Conservation (phyloP, 768 basidiomycete genomes). For the Leccinum rimulosum region DNA sequence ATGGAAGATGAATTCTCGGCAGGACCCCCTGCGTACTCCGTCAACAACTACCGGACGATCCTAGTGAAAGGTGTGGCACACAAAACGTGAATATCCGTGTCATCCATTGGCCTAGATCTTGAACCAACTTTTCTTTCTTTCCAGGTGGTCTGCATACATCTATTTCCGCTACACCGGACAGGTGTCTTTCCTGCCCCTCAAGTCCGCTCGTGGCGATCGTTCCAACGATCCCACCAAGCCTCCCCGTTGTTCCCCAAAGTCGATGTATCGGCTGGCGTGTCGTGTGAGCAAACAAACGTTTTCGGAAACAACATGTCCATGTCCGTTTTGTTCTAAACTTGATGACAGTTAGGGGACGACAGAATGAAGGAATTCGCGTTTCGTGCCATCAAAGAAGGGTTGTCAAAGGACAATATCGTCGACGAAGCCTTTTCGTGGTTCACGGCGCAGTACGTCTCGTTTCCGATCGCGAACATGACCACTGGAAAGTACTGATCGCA, state of each 20-base stretch:
- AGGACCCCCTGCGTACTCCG: constrained; percentile 23
- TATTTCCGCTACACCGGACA: constrained; percentile 33
- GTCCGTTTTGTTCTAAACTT: neutral
- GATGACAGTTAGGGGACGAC: constrained; percentile 25
- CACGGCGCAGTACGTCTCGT: constrained; percentile 28
- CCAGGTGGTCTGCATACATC: constrained; percentile 27
- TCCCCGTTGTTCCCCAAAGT: constrained; percentile 35
- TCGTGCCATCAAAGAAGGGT: constrained; percentile 21
- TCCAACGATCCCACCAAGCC: neutral
- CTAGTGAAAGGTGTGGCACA: constrained; percentile 30
- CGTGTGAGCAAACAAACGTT: constrained; percentile 15
- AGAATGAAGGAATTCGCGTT: constrained; percentile 25
- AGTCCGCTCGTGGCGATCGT: constrained; percentile 12
- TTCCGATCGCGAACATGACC: neutral
- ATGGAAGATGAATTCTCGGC: neutral
- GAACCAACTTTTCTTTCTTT: neutral
- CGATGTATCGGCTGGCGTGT: constrained; percentile 36
- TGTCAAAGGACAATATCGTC: constrained; percentile 27
- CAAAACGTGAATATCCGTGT: constrained; percentile 22
- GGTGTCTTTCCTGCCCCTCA: constrained; percentile 24
- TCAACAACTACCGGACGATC: constrained; percentile 21
- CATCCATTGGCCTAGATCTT: neutral
- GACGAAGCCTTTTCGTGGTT: constrained; percentile 32
- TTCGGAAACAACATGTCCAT: neutral
- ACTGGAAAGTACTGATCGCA: neutral